Percentiles rank a stretch among this genome's conserved stretches.
phyloP scores from a whole-genome alignment of 257 asterid genomes.

The Nicotiana attenuata region DNA sequence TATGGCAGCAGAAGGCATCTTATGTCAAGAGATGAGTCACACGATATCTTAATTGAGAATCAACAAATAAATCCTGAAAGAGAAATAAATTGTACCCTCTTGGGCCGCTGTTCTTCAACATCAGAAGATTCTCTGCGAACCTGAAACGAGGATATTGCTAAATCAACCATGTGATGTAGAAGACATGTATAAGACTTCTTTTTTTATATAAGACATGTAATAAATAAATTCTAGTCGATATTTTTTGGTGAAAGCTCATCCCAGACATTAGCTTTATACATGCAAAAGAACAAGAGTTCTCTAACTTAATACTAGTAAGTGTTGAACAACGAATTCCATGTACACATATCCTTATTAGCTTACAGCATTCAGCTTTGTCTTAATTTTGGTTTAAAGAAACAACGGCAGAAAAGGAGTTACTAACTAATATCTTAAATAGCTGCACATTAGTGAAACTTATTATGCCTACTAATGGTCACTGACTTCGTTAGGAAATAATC shows the following conservation, averaged over 20 bases:
- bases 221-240: background rate
- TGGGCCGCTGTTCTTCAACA: conserved; percentile 37
- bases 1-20: background rate
- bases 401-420: background rate
- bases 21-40: background rate
- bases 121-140: conserved; percentile 50
- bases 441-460: background rate
- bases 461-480: background rate
- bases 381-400: background rate
- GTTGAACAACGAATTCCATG: background rate
- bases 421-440: background rate
- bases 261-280: background rate
- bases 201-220: background rate
- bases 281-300: background rate
- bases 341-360: background rate
- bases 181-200: background rate
- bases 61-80: background rate
- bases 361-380: background rate
- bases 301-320: background rate
- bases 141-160: conserved; percentile 24
- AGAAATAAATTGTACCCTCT: conserved; percentile 43
- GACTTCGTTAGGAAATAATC: background rate
- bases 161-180: background rate
- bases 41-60: conserved; percentile 1
- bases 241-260: background rate